A percentile compares a stretch with the other conserved stretches of the same genome.
These are phyloP conservation scores for Thermothielavioides terrestris DNA, from an alignment of 495 filamentous ascomycete species.

Conservation along the genomic window DNA sequence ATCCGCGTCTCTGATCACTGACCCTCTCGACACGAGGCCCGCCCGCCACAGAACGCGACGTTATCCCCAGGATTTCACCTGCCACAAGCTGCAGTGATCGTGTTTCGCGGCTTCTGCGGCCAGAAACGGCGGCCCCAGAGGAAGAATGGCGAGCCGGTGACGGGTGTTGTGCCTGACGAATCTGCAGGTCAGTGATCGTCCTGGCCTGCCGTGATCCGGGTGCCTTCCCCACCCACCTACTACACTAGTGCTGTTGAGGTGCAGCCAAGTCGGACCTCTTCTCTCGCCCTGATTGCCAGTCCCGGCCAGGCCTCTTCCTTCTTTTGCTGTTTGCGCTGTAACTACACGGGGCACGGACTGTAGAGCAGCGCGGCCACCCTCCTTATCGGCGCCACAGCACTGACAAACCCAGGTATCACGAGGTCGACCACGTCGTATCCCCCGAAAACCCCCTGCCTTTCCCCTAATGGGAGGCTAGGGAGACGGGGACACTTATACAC, in stretches of 20 bases:
- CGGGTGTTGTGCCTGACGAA: background rate
- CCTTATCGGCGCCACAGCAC: conserved; percentile 3
- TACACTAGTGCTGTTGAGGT: background rate
- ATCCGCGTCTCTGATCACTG: conserved; percentile 2
- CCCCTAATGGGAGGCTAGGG: background rate
- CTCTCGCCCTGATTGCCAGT: conserved; percentile 2
- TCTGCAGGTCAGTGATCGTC: no score
- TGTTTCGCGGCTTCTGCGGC: background rate
- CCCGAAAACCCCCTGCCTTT: background rate
- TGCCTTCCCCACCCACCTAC: background rate
- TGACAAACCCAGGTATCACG: conserved; percentile 14
- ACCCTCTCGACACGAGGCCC: conserved; percentile 1
- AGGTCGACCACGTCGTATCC: background rate
- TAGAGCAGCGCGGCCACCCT: conserved; percentile 1
- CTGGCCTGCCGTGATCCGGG: background rate
- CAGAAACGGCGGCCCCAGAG: background rate
- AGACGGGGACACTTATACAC: conserved; percentile 3
- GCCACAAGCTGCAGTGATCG: background rate
- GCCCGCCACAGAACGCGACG: background rate
- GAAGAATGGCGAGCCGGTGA: background rate
- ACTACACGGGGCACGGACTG: conserved; percentile 7
- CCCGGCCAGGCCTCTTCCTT: conserved; percentile 1
- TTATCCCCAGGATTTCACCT: background rate
- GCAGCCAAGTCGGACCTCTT: no score
- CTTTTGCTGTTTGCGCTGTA: conserved; percentile 2